Conservation (phyloP, 257 asterid genomes). For the Ehretia macrophylla region DNA sequence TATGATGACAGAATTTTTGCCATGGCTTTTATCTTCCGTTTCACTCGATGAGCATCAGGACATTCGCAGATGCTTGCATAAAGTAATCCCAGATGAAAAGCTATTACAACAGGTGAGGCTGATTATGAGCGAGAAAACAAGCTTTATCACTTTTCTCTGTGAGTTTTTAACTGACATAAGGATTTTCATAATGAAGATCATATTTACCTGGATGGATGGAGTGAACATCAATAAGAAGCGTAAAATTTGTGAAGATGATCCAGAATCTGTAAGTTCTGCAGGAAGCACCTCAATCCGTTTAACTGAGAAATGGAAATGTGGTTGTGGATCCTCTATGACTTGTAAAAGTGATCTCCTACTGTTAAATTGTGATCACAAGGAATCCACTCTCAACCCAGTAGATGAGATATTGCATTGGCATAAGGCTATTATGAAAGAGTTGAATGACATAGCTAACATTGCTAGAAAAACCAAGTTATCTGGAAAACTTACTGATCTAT, state of each 20-base stretch:
- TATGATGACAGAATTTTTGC: conserved; percentile 98
- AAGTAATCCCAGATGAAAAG: conserved; percentile 73
- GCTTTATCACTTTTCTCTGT: not conserved
- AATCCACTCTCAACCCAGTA: conserved; percentile 43
- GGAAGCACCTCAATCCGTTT: conserved; percentile 26
- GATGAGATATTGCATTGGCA: conserved; percentile 96
- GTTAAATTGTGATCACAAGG: conserved; percentile 36
- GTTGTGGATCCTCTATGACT: conserved; percentile 43
- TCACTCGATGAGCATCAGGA: conserved; percentile 81
- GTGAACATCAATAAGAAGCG: conserved; percentile 66
- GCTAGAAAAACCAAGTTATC: conserved; percentile 70
- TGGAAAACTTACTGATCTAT: conserved; percentile 80
- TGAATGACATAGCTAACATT: conserved; percentile 81
- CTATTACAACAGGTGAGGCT: conserved; percentile 85
- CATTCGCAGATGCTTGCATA: conserved; percentile 82
- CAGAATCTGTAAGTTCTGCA: conserved; percentile 11
- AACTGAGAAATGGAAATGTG: conserved; percentile 39
- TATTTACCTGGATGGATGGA: conserved; percentile 97
- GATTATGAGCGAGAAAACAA: conserved; percentile 2
- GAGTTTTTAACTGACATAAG: conserved; percentile 28
- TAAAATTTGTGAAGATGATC: conserved; percentile 52
- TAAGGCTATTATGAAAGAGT: conserved; percentile 78
- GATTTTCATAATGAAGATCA: conserved; percentile 46
- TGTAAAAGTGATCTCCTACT: conserved; percentile 25
- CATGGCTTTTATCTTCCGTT: conserved; percentile 92